Evolutionary conservation across 129 eudicot species (phyloP), one percentile per base, ranked within the genome.

Genomic region (Scalesia atractyloides): DNA sequence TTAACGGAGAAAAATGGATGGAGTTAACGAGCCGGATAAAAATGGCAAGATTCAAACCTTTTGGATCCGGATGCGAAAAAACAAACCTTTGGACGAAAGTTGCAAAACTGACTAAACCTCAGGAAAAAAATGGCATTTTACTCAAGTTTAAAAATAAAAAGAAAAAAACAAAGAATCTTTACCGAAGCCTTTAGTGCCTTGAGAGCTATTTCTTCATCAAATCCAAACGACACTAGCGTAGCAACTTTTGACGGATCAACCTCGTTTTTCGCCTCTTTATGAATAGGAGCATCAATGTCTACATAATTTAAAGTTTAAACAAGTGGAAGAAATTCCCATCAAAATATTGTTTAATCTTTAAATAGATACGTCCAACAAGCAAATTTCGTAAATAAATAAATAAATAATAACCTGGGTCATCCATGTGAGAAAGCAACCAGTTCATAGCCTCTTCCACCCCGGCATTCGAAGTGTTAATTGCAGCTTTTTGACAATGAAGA

Each of bases 391-490:
- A 34, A 13, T 18, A 39, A 9, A 20, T 74, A 24, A 51, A 64
- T 56, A 58, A 57, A 13, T 66, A 64, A 63, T 51, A 80, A 95
- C 97, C 97, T 72, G 96, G 84, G 82, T 90, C 97, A 70, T 81
- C 82, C 99, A 88, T 90, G 86, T 94, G 99, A 56, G 85, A 78
- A 68, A 90, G 91, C 69, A 90, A 77, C 99, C 99, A 95, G 79
- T 84, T 86, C 96, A 90, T 95, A 16, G 97, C 97, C 81, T 81
- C 99, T 77, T 95, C 97, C 5, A 88, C 91, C 77, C 97, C 96
- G 19, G 78, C 80, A 78, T 90, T 95, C 58, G 83, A 81, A 53
- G 94, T 90, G 46, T 85, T 88, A 39, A 90, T 88, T 20, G 96
- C 99, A 73, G 97, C 97, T 82, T 95, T 95, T 80, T 90, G 88